Evolutionary conservation across 2,329 filamentous ascomycete species (phyloP).

Genomic region (Mollisiaceae sp.): DNA sequence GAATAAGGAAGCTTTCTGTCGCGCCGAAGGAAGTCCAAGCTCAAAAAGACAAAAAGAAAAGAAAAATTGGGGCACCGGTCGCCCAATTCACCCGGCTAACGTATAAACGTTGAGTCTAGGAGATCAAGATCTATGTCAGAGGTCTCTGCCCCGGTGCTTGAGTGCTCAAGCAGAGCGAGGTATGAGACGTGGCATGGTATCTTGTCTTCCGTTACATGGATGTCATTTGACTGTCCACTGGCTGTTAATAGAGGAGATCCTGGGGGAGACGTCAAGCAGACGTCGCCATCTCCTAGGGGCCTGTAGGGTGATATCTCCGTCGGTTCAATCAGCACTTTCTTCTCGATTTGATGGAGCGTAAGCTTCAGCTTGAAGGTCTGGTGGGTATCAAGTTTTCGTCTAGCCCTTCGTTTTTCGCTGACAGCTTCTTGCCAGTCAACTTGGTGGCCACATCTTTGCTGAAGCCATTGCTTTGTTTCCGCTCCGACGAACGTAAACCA

Average conservation of each 20-base stretch:
- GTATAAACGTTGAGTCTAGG: not conserved
- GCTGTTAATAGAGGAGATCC: not conserved
- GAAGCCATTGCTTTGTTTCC: not conserved
- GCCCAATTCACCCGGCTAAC: slow-evolving; percentile 1
- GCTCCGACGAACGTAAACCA: not conserved
- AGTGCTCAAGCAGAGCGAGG: not conserved
- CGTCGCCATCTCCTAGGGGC: not conserved
- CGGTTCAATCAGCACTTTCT: not conserved
- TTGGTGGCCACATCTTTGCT: not conserved
- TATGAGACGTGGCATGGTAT: not conserved
- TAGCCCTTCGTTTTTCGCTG: not conserved
- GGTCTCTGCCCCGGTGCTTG: not conserved
- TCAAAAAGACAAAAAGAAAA: not conserved
- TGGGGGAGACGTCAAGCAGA: not conserved
- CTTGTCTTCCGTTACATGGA: not conserved
- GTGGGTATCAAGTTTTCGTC: not conserved
- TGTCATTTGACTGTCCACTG: not conserved
- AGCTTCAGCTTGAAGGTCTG: not conserved
- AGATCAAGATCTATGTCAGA: slow-evolving; percentile 1
- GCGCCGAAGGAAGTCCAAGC: too few relatives aligned
- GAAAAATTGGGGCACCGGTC: not conserved
- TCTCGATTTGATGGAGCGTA: slow-evolving; percentile 1
- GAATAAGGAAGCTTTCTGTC: too few relatives aligned
- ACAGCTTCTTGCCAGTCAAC: not conserved
- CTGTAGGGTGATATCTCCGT: not conserved